Base-by-base conservation (phyloP, 75 land plant species). In the Pinus albicaulis region DNA sequence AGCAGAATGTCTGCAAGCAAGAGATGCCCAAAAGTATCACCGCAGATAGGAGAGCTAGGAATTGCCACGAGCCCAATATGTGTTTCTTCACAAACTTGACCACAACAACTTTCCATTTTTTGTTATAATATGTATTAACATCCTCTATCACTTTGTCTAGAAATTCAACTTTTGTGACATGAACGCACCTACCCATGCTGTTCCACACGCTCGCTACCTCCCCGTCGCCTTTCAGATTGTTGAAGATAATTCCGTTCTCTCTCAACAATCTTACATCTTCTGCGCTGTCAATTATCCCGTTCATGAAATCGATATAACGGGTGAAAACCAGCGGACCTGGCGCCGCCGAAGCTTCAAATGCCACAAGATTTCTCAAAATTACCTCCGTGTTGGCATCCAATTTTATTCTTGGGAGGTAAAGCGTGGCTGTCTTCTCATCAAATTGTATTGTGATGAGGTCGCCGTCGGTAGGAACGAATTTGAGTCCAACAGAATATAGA, bases 261-360 rank as follows among this genome's bases (percentile, higher is more conserved):
- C 31, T 69, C 2, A 0, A 87, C 52, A 11, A 90, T 74, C 31
- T 88, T 81, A 4, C 38, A 81, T 75, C 85, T 75, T 56, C 48
- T 41, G 5, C 48, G 48, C 7, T 41, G 48, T 91, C 90, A 53
- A 91, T 86, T 31, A 88, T 86, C n/a, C 93, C 90, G 53, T 88
- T 88, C 90, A 91, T 91, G 56, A 91, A 59, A 62, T 89, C 88
- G 1, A 85, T 89, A 78, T 88, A 91, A 0, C 90, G 79, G 3
- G 88, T 79, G 41, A 91, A 76, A n/a, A 78, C 72, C 77, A 86
- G 52, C 38, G 77, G 82, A 56, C 84, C 86, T 0, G 59, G 19
- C n/a, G 74, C 76, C 8, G 28, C 76, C 13, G 84, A 59, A 11
- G 85, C 79, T 80, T 91, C 93, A 34, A 82, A 91, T 0, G 90